phyloP scores from a whole-genome alignment of 2,329 filamentous ascomycete species.

The Ceratocystis alfenasii region DNA sequence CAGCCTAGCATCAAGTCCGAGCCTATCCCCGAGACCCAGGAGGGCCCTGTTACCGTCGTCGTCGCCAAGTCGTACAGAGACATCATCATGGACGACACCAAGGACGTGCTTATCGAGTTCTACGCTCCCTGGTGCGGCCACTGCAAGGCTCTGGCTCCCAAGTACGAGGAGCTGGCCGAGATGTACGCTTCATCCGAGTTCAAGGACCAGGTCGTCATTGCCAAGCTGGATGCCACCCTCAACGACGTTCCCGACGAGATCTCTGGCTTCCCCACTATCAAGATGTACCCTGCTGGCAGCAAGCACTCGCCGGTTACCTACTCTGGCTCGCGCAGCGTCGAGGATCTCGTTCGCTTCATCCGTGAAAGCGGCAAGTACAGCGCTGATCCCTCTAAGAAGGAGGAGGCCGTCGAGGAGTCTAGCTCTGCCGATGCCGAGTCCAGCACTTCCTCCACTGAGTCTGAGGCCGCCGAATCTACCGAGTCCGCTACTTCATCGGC shows the following conservation, averaged over 20 bases:
- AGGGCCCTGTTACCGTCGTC: constrained; percentile 73
- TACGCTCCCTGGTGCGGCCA: constrained; percentile 99
- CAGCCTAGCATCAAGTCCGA: constrained; percentile 98
- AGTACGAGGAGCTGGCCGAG: constrained; percentile 84
- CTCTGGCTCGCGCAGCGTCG: constrained; percentile 72
- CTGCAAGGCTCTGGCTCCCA: constrained; percentile 95
- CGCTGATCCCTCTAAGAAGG: constrained; percentile 48
- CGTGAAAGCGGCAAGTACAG: constrained; percentile 90
- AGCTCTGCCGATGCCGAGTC: constrained; percentile 26
- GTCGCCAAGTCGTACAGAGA: constrained; percentile 92
- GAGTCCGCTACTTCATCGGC: constrained; percentile 29
- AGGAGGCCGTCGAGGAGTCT: constrained; percentile 43
- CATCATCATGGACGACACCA: constrained; percentile 80
- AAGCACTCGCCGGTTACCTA: constrained; percentile 82
- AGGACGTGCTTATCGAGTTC: constrained; percentile 97
- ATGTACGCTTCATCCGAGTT: constrained; percentile 67
- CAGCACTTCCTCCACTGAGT: constrained; percentile 37
- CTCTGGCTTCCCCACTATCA: constrained; percentile 97
- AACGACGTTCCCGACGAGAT: constrained; percentile 98
- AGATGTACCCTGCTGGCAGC: constrained; percentile 82
- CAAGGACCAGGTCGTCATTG: constrained; percentile 77
- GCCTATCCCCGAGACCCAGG: constrained; percentile 85
- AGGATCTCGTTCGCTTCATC: constrained; percentile 86
- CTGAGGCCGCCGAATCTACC: constrained; percentile 35
- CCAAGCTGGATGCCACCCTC: constrained; percentile 91